phyloP scores from a whole-genome alignment of 2,329 filamentous ascomycete species.

The Chrysoporthe austroafricana region DNA sequence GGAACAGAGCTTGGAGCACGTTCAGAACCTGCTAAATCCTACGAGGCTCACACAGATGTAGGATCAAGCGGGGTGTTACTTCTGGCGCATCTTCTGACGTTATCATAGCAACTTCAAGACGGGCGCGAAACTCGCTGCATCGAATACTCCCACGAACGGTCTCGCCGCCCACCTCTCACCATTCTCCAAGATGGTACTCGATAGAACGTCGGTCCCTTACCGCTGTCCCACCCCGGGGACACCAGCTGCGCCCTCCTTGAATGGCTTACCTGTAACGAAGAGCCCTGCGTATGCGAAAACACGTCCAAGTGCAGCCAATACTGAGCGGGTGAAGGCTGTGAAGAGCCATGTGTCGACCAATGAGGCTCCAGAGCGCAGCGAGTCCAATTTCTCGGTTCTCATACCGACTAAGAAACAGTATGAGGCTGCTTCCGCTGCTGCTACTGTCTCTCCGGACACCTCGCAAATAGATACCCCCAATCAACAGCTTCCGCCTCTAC shows the following conservation, averaged over 20 bases:
- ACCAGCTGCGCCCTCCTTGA: constrained; percentile 34
- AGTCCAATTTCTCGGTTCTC: constrained; percentile 50
- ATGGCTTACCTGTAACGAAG: constrained; percentile 38
- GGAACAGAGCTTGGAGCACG: constrained; percentile 72
- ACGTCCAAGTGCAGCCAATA: constrained; percentile 29
- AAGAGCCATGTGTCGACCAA: constrained; percentile 31
- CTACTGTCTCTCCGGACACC: constrained; percentile 1
- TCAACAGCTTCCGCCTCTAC: constrained; percentile 37
- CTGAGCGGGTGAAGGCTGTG: background rate
- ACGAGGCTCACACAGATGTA: constrained; percentile 74
- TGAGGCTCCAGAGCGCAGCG: constrained; percentile 41
- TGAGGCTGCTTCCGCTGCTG: constrained; percentile 30
- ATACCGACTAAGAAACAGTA: constrained; percentile 49
- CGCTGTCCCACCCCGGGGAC: constrained; percentile 45
- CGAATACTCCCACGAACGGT: constrained; percentile 35
- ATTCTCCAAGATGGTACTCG: constrained; percentile 53
- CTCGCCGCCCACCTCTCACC: constrained; percentile 52
- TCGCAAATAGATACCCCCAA: constrained; percentile 15
- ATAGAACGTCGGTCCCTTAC: constrained; percentile 47
- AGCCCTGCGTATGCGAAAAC: constrained; percentile 30
- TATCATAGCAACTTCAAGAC: constrained; percentile 60
- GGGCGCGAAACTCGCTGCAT: constrained; percentile 42
- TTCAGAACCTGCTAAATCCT: constrained; percentile 74
- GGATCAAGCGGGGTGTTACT: constrained; percentile 32
- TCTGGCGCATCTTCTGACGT: constrained; percentile 35